Percentiles rank a stretch among this genome's conserved stretches.
phyloP scores from a whole-genome alignment of 495 filamentous ascomycete genomes.

The Penicillium bialowiezense region DNA sequence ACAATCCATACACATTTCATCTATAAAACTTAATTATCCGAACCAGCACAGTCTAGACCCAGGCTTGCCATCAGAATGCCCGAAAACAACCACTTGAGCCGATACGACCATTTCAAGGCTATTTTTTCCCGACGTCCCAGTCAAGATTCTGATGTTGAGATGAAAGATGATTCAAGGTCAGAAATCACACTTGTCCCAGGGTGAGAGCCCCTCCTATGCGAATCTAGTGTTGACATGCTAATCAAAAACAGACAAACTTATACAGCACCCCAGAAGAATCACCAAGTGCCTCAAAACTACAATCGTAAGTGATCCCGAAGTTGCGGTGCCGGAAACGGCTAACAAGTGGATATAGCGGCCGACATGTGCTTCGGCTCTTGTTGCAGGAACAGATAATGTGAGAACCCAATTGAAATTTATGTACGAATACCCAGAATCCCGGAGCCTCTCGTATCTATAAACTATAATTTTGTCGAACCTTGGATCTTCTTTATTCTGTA shows the following conservation, averaged over 20 bases:
- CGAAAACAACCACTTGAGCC: neutral
- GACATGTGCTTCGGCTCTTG: slow-evolving; percentile 26
- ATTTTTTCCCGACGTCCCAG: neutral
- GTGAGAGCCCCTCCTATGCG: neutral
- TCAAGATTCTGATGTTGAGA: neutral
- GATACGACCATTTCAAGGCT: slow-evolving; percentile 1
- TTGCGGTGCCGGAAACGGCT: neutral
- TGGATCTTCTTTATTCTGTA: too few relatives aligned
- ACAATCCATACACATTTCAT: neutral
- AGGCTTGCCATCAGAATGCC: neutral
- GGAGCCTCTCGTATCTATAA: too few relatives aligned
- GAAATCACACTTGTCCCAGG: slow-evolving; percentile 9
- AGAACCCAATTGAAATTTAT: neutral
- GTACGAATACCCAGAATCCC: neutral
- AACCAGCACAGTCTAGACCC: neutral
- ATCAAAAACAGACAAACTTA: neutral
- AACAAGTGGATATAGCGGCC: slow-evolving; percentile 5
- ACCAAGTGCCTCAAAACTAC: neutral
- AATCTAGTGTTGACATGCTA: neutral
- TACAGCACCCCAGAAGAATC: neutral
- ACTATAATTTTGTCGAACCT: too few relatives aligned
- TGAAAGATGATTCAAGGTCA: slow-evolving; percentile 8
- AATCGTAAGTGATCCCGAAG: neutral
- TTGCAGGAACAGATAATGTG: slow-evolving; percentile 17
- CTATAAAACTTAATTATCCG: neutral